Evolutionary conservation across 768 basidiomycete genomes (phyloP).

Genomic region (Amanita phalloides): DNA sequence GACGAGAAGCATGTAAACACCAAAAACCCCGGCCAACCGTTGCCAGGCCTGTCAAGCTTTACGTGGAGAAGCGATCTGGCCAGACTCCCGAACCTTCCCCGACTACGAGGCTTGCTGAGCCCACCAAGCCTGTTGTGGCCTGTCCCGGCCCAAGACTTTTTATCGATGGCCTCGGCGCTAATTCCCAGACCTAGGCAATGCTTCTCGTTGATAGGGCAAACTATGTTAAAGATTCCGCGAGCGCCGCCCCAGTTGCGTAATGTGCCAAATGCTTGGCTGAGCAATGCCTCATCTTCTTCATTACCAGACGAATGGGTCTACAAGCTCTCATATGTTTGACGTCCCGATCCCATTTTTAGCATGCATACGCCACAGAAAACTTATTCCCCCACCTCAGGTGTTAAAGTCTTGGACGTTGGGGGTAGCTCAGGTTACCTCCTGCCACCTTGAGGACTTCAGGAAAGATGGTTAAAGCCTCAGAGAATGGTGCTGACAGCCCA

Average conservation of each 20-base stretch:
- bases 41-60: too few relatives aligned
- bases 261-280: neutral
- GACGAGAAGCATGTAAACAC: too few relatives aligned
- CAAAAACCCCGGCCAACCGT: too few relatives aligned
- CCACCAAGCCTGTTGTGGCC: too few relatives aligned
- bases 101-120: too few relatives aligned
- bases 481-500: constrained; percentile 13
- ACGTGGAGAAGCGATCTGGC: too few relatives aligned
- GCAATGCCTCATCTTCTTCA: neutral
- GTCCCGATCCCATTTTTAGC: constrained; percentile 28
- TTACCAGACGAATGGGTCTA: constrained; percentile 52
- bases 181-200: constrained; percentile 47
- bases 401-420: constrained; percentile 81
- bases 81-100: too few relatives aligned
- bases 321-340: neutral
- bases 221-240: constrained; percentile 38
- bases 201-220: constrained; percentile 54
- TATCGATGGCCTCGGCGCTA: neutral
- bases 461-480: constrained; percentile 43
- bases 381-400: constrained; percentile 63
- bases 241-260: constrained; percentile 58
- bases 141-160: too few relatives aligned
- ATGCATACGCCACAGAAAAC: constrained; percentile 77
- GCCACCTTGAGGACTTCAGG: constrained; percentile 69
- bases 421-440: constrained; percentile 79